Conservation (phyloP, 1,284 basidiomycete species). For the Xerocomus minutiporus region DNA sequence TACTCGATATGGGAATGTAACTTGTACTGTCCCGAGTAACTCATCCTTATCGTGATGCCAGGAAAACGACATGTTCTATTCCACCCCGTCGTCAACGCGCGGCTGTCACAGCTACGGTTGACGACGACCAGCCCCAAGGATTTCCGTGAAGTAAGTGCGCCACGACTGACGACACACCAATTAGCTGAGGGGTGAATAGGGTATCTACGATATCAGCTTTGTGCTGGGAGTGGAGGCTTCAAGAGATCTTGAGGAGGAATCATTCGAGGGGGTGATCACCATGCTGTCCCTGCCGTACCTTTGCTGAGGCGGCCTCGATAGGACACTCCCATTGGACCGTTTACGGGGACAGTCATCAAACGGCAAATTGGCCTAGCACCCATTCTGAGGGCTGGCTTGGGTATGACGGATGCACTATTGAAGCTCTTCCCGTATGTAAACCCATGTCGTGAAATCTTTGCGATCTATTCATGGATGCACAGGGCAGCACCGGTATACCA, state of each 20-base stretch:
- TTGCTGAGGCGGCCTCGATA: constrained; percentile 26
- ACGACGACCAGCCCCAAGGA: constrained; percentile 62
- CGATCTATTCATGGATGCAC: constrained; percentile 1
- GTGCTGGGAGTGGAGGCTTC: constrained; percentile 76
- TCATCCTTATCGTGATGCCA: constrained; percentile 14
- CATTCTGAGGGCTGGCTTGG: constrained; percentile 87
- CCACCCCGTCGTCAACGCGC: constrained; percentile 71
- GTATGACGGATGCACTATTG: constrained; percentile 88
- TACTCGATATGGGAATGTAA: not conserved
- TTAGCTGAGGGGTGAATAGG: constrained; percentile 34
- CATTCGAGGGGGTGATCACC: constrained; percentile 55
- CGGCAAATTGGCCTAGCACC: constrained; percentile 83
- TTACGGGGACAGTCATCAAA: constrained; percentile 63
- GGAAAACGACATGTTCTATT: constrained; percentile 51
- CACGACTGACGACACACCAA: not conserved
- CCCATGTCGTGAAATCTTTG: constrained; percentile 1
- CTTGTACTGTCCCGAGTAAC: not conserved
- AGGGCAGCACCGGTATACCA: constrained; percentile 84
- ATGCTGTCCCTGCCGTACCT: not conserved
- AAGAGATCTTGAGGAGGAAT: constrained; percentile 54
- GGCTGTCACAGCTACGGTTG: constrained; percentile 68
- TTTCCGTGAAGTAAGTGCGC: constrained; percentile 66
- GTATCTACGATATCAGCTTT: constrained; percentile 66
- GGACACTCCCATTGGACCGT: constrained; percentile 64
- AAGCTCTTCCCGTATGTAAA: constrained; percentile 70